Conservation (phyloP, 2,329 filamentous ascomycete species). For the Calonectria montana region DNA sequence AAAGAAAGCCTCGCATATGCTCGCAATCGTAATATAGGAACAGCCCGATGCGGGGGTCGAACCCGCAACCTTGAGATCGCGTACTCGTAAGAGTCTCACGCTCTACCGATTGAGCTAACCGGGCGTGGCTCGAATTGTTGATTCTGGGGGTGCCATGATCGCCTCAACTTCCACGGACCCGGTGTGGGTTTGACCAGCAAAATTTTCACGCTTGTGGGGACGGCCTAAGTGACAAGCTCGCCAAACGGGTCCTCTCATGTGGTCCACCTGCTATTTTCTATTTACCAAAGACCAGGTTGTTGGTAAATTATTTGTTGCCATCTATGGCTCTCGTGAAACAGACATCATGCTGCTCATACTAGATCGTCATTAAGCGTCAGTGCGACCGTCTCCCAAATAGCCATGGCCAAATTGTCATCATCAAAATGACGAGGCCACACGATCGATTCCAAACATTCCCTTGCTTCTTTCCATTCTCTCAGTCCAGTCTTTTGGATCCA, state of each 20-base stretch:
- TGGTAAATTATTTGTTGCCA: no score
- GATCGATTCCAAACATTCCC: not conserved
- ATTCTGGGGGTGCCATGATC: not conserved
- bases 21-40: constrained; percentile 32
- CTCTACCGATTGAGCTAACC: constrained; percentile 62
- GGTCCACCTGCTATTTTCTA: no score
- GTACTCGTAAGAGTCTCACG: constrained; percentile 70
- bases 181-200: no score
- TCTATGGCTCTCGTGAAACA: no score
- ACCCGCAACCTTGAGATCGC: constrained; percentile 67
- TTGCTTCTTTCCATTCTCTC: not conserved
- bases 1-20: constrained; percentile 33
- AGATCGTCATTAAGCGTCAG: not conserved
- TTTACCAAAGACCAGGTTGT: no score
- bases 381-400: not conserved
- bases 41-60: constrained; percentile 58
- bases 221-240: no score
- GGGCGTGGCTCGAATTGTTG: constrained; percentile 31
- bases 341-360: no score
- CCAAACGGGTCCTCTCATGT: no score
- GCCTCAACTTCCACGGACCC: not conserved
- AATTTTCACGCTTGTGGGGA: no score
- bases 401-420: not conserved
- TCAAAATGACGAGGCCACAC: not conserved
- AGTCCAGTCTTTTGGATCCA: constrained; percentile 24